Conservation (phyloP, 495 filamentous ascomycete species). For the Endocarpon pusillum region DNA sequence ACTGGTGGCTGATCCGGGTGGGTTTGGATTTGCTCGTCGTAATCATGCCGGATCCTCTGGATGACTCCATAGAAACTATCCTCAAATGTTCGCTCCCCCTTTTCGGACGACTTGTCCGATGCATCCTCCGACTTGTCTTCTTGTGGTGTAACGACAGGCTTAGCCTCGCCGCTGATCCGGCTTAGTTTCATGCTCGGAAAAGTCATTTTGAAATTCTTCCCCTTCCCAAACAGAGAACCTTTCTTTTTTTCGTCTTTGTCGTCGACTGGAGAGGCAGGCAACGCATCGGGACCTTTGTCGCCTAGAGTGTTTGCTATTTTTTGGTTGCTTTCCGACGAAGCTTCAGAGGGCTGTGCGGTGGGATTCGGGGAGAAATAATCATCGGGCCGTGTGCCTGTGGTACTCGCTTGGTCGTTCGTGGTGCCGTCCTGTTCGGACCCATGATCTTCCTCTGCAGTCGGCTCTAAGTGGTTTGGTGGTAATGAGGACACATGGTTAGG, state of each 20-base stretch:
- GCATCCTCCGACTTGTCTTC: constrained; percentile 77
- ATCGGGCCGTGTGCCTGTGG: constrained; percentile 28
- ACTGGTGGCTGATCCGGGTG: constrained; percentile 35
- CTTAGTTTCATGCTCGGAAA: constrained; percentile 79
- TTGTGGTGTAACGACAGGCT: constrained; percentile 44
- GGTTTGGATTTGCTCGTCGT: constrained; percentile 51
- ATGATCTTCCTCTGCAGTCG: constrained; percentile 33
- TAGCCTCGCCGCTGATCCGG: constrained; percentile 58
- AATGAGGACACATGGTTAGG: neutral
- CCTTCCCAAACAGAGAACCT: constrained; percentile 56
- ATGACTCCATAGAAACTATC: constrained; percentile 69
- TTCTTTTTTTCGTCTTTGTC: constrained; percentile 61
- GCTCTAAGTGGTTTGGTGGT: constrained; percentile 22
- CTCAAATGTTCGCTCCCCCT: constrained; percentile 63
- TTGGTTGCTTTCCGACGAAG: constrained; percentile 13
- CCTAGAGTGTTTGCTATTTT: constrained; percentile 28
- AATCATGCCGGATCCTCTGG: constrained; percentile 59
- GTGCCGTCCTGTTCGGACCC: constrained; percentile 22
- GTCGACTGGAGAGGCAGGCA: constrained; percentile 42
- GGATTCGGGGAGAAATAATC: constrained; percentile 49
- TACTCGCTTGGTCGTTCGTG: constrained; percentile 26
- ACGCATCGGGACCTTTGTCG: constrained; percentile 30
- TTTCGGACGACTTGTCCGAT: constrained; percentile 46
- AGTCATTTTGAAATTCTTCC: constrained; percentile 75
- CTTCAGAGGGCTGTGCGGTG: constrained; percentile 13